Evolutionary conservation across 495 filamentous ascomycete species (phyloP).

Genomic region (Aspergillus ostianus): DNA sequence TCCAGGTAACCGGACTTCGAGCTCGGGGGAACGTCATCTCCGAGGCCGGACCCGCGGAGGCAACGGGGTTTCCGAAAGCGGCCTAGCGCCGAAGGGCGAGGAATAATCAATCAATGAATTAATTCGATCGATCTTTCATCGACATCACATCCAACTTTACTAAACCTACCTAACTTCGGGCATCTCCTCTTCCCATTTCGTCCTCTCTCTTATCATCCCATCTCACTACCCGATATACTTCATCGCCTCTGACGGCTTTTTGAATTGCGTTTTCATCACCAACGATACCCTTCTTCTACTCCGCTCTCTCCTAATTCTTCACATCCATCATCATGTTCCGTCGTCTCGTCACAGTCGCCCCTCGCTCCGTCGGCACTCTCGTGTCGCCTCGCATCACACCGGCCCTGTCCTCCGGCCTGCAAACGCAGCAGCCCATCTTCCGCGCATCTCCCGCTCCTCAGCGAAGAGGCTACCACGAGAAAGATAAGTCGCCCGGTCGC

Average conservation of each 20-base stretch:
- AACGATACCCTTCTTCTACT: background rate
- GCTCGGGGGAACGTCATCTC: constrained; percentile 13
- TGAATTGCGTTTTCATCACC: background rate
- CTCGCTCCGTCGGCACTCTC: constrained; percentile 44
- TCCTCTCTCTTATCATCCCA: constrained; percentile 2
- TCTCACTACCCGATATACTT: background rate
- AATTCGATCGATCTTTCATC: constrained; percentile 16
- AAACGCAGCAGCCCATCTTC: constrained; percentile 33
- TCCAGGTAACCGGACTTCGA: background rate
- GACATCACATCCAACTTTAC: constrained; percentile 2
- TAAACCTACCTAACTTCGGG: constrained; percentile 1
- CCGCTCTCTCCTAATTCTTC: background rate
- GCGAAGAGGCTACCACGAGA: constrained; percentile 60
- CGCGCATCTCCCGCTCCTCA: constrained; percentile 31
- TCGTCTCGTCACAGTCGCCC: constrained; percentile 48
- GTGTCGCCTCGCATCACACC: constrained; percentile 46
- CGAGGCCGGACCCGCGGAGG: constrained; percentile 22
- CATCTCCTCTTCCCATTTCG: background rate
- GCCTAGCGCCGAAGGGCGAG: constrained; percentile 13
- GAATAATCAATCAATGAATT: constrained; percentile 17
- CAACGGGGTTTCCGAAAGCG: constrained; percentile 13
- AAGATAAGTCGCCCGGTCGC: constrained; percentile 46
- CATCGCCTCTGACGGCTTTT: constrained; percentile 1
- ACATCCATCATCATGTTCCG: constrained; percentile 46
- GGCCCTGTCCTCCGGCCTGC: constrained; percentile 33